Base-by-base conservation (phyloP, 2,329 filamentous ascomycete genomes). In the Penicillium janthinellum region DNA sequence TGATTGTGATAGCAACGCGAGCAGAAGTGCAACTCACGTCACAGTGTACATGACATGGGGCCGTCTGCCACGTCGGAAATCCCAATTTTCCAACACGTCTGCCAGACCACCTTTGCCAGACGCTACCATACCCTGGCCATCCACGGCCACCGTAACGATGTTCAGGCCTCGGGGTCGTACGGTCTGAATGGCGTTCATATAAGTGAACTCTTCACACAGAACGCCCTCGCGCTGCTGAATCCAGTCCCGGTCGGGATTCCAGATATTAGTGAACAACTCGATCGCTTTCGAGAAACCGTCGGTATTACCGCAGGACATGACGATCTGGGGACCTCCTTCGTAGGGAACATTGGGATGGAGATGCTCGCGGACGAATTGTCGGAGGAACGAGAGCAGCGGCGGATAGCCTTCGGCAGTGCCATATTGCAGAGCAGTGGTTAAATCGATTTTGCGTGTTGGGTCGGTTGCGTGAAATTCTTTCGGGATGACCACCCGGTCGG, bases 41-140 rank as follows among this genome's bases (percentile, higher is more conserved):
- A 97, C 90, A 1, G 91, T 96, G 74, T 97, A 97, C 81, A 97
- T 83, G 65, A 97, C 73, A 74, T 94, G 90, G 42, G 93, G 93
- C 59, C 90, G 83, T 70, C 86, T 88, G 0, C 93, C 93, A 68
- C 83, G 88, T 42, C 81, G 81, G 49, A 82, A 81, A 73, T 97
- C 90, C 93, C 93, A 97, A 67, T 90, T 92, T 55, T 87, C 84
- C 34, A 97, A 79, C 1, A 96, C 86, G 67, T 96, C 89, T 60
- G 87, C 82, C 62, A 97, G 78, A 1, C 91, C 89, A 31, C 90
- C 90, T 5, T 85, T 82, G 0, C 92, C 92, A 22, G 83, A 79
- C 0, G 87, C 86, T n/a, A 85, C 66, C 90, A 97, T 95, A 22
- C 93, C 93, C 66, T 90, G 84, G 4, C 84, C 82, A 71, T 97